These are phyloP conservation scores for Aureobasidium sp. DNA, from an alignment of 2,329 filamentous ascomycete species.

Conservation along the genomic window DNA sequence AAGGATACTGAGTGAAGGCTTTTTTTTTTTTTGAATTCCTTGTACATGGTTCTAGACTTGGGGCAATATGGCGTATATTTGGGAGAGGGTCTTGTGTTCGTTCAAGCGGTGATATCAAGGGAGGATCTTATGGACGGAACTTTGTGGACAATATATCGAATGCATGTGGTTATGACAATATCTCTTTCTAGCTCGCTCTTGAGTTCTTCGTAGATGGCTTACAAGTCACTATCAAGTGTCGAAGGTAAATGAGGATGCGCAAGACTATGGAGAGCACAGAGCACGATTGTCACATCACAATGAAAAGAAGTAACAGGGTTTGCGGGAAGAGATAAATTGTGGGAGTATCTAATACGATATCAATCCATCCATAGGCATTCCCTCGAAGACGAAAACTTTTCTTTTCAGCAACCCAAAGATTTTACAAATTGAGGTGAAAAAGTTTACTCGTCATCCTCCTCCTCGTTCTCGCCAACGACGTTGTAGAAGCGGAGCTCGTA, in stretches of 20 bases:
- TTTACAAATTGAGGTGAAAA: background rate
- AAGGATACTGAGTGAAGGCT: background rate
- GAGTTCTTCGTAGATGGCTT: no score
- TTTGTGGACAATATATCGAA: background rate
- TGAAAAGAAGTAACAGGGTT: background rate
- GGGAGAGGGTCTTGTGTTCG: background rate
- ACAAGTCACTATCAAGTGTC: background rate
- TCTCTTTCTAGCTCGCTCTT: background rate
- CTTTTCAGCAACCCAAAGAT: background rate
- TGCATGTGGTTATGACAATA: background rate
- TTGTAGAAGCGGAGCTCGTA: constrained; percentile 99
- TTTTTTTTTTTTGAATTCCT: background rate
- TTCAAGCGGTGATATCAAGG: background rate
- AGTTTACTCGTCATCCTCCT: constrained; percentile 93
- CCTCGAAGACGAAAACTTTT: constrained; percentile 1
- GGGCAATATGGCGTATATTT: background rate
- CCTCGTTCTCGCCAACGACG: constrained; percentile 95
- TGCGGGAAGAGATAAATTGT: constrained; percentile 2
- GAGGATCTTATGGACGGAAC: background rate
- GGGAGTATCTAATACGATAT: constrained; percentile 8
- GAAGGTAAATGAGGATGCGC: no score
- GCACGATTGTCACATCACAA: background rate
- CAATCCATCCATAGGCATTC: background rate
- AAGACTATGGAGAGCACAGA: background rate
- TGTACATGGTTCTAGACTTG: background rate